These are phyloP conservation scores for Pseudophaeomoniella oleicola DNA, from an alignment of 2,329 filamentous ascomycete species.

Conservation along the genomic window DNA sequence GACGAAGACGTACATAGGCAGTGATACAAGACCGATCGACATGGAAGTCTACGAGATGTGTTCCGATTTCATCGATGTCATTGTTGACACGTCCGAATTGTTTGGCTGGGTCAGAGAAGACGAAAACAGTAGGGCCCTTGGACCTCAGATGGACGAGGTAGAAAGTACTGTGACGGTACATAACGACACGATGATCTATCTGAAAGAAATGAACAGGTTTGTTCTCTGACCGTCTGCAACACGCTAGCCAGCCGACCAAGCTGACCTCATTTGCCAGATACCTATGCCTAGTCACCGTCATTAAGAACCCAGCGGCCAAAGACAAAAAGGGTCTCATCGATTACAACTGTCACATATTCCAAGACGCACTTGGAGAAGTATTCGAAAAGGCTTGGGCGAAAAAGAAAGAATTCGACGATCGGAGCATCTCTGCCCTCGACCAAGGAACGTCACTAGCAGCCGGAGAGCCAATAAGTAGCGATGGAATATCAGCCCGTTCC, in stretches of 20 bases:
- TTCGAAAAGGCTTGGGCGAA: slow-evolving; percentile 38
- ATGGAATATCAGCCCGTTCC: too few relatives aligned
- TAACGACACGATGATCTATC: slow-evolving; percentile 47
- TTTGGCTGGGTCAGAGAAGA: slow-evolving; percentile 49
- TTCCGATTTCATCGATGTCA: slow-evolving; percentile 96
- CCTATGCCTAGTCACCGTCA: slow-evolving; percentile 49
- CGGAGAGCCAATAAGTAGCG: too few relatives aligned
- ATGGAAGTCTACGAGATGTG: slow-evolving; percentile 97
- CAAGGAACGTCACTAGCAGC: too few relatives aligned
- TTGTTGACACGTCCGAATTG: slow-evolving; percentile 90
- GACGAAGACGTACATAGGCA: slow-evolving; percentile 97
- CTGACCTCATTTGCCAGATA: slow-evolving; percentile 29
- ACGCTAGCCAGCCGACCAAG: slow-evolving; percentile 1
- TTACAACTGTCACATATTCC: slow-evolving; percentile 51
- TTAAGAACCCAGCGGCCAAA: slow-evolving; percentile 49
- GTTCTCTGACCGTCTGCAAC: slow-evolving; percentile 13
- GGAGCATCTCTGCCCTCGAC: too few relatives aligned
- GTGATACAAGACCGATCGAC: slow-evolving; percentile 82
- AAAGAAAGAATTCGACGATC: slow-evolving; percentile 14
- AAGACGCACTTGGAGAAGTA: slow-evolving; percentile 47
- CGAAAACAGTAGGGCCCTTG: slow-evolving; percentile 22
- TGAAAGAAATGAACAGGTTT: slow-evolving; percentile 53
- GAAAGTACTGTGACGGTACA: slow-evolving; percentile 50
- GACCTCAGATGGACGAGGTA: slow-evolving; percentile 36
- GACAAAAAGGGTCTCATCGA: slow-evolving; percentile 52